A percentile compares a stretch with the other conserved stretches of the same genome.
phyloP scores from a whole-genome alignment of 2,329 filamentous ascomycete species.

The Penicillium janthinellum region DNA sequence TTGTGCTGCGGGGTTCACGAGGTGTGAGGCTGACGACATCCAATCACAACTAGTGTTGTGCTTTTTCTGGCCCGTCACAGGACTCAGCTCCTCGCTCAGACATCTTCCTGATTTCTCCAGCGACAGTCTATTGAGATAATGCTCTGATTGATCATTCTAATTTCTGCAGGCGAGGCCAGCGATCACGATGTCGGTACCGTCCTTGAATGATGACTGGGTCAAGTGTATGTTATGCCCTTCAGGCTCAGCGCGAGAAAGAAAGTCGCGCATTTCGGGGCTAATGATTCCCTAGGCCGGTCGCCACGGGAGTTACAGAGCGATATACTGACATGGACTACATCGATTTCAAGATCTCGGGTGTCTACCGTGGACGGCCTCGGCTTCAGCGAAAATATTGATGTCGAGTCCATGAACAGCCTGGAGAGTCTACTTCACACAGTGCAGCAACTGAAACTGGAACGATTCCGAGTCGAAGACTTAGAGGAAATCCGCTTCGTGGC shows the following conservation, averaged over 20 bases:
- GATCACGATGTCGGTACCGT: conserved; percentile 1
- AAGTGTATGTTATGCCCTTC: neutral
- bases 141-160: neutral
- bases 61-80: neutral
- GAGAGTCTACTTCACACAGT: conserved; percentile 15
- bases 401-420: conserved; percentile 13
- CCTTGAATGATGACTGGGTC: conserved; percentile 9
- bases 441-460: conserved; percentile 14
- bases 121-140: neutral
- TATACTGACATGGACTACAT: conserved; percentile 11
- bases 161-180: neutral
- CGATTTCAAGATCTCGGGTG: conserved; percentile 13
- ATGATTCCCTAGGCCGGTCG: neutral
- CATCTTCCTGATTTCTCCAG: neutral
- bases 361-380: conserved; percentile 15
- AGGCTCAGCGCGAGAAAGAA: neutral
- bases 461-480: conserved; percentile 3
- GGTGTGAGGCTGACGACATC: neutral
- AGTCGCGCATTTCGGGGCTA: neutral
- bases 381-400: conserved; percentile 12
- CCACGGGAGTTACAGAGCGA: conserved; percentile 3
- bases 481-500: conserved; percentile 8
- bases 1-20: neutral
- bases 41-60: neutral
- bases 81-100: neutral